Evolutionary conservation across 345 rosid genomes (phyloP), one percentile per base, ranked within the genome.

Genomic region (Syzygium aromaticum): DNA sequence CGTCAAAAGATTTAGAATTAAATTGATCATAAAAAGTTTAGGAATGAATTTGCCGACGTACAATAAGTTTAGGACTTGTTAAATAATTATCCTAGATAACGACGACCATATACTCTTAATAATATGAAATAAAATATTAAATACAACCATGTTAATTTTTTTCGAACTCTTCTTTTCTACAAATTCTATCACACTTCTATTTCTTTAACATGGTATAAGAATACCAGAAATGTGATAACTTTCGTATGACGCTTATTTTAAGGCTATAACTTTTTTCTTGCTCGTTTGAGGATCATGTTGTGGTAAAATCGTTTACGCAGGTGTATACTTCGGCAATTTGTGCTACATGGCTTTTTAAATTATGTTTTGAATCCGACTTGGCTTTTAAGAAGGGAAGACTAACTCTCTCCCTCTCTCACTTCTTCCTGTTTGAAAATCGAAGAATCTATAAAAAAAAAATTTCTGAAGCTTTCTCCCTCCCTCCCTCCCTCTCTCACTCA

Each of bases 211-310:
- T 27, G 64, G 3, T 28, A 59, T 59, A 59, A 59, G 0, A 59
- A 27, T 16, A 59, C 11, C 3, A 2, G 0, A 1, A 56, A 56
- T 56, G 23, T 56, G 6, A 22, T 56, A 23, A 56, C 6, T 56
- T 56, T 23, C 6, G 0, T 23, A 23, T 22, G 14, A 23, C 7
- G 2, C 30, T 59, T 1, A 0, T 12, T 57, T 57, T 57, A 25
- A 1, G 25, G 27, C 0, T 1, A 4, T 25, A 59, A 59, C 30
- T 27, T 59, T 57, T 57, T 59, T 27, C 7, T 59, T 7, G 0
- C 3, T 59, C 64, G 11, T 7, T 25, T 27, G 0, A 59, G 0
- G 25, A 1, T 25, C 15, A 59, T 0, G 15, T 1, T 0, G 0
- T 0, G 4, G 11, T 11, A 59, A 59, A 59, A 2, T 59, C 27